Percentiles rank a stretch among this genome's conserved stretches.
These are phyloP conservation scores for Thalassiosira mediterranea DNA, from an alignment of 352 stramenopile genomes.

Conservation along the genomic window DNA sequence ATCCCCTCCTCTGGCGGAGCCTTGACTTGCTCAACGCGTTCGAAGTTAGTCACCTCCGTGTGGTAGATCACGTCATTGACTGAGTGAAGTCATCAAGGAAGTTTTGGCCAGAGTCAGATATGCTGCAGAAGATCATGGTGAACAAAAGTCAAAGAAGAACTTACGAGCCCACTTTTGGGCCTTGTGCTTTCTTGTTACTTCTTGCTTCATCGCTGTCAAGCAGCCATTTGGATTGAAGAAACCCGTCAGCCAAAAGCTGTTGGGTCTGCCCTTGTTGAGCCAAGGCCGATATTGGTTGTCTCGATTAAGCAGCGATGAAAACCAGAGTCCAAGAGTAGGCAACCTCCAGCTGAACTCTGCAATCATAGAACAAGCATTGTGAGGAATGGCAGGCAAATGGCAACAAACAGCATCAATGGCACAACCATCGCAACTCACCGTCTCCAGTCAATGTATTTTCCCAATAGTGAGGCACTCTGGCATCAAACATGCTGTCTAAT, in stretches of 20 bases:
- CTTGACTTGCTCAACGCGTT: slow-evolving; percentile 90
- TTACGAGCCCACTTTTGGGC: slow-evolving; percentile 87
- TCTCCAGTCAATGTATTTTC: slow-evolving; percentile 95
- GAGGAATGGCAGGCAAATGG: background rate
- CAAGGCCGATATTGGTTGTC: slow-evolving; percentile 95
- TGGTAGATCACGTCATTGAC: slow-evolving; percentile 98
- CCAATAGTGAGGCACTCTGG: slow-evolving; percentile 93
- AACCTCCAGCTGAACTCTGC: slow-evolving; percentile 96
- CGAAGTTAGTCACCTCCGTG: slow-evolving; percentile 94
- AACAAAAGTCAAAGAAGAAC: background rate
- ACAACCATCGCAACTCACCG: slow-evolving; percentile 4
- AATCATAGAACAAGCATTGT: too few species aligned
- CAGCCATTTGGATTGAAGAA: slow-evolving; percentile 99
- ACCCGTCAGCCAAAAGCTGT: slow-evolving; percentile 96
- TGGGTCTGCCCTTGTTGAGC: slow-evolving; percentile 93
- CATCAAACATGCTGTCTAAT: slow-evolving; percentile 95
- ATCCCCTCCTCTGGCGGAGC: slow-evolving; percentile 91
- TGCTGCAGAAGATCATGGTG: too few species aligned
- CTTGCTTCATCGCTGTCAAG: slow-evolving; percentile 98
- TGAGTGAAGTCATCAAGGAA: too few species aligned
- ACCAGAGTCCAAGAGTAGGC: slow-evolving; percentile 95
- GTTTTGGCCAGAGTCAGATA: too few species aligned
- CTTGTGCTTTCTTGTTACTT: slow-evolving; percentile 97
- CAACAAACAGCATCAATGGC: background rate
- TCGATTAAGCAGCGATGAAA: slow-evolving; percentile 93